phyloP scores from a whole-genome alignment of 2,329 filamentous ascomycete species.

The Diplodia intermedia region DNA sequence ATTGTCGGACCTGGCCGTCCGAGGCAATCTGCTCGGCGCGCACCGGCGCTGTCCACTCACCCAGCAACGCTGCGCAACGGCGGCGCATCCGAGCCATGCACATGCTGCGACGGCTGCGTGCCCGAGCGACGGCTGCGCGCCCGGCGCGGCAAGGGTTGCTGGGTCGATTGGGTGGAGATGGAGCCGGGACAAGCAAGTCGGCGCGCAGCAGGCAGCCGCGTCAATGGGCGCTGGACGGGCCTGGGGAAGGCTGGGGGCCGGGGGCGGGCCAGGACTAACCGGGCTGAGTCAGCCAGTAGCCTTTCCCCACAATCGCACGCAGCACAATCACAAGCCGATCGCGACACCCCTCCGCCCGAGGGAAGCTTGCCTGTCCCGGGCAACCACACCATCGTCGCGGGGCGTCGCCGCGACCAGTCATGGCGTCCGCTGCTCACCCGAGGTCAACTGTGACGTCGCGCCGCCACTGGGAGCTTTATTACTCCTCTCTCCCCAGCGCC shows the following conservation, averaged over 20 bases:
- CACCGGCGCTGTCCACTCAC: background rate
- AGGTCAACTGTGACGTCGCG: slow-evolving; percentile 32
- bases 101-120: background rate
- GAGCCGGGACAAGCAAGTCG: background rate
- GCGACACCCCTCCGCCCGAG: slow-evolving; percentile 32
- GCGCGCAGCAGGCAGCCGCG: no score
- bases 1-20: slow-evolving; percentile 25
- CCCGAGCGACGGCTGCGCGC: background rate
- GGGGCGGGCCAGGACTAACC: background rate
- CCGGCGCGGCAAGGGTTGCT: no score
- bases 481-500: slow-evolving; percentile 8
- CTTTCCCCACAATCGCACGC: slow-evolving; percentile 25
- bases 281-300: slow-evolving; percentile 23
- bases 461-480: slow-evolving; percentile 17
- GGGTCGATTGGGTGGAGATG: background rate
- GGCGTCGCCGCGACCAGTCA: slow-evolving; percentile 25
- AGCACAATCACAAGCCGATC: slow-evolving; percentile 32
- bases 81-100: background rate
- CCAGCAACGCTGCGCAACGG: background rate
- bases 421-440: slow-evolving; percentile 22
- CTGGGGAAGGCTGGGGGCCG: background rate
- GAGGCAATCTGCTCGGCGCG: slow-evolving; percentile 14
- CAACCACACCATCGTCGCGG: slow-evolving; percentile 23
- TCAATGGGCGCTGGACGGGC: background rate
- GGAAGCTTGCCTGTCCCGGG: slow-evolving; percentile 26